Evolutionary conservation across 139 green algal species (phyloP).

Genomic region (Pseudopediastrum boryanum): DNA sequence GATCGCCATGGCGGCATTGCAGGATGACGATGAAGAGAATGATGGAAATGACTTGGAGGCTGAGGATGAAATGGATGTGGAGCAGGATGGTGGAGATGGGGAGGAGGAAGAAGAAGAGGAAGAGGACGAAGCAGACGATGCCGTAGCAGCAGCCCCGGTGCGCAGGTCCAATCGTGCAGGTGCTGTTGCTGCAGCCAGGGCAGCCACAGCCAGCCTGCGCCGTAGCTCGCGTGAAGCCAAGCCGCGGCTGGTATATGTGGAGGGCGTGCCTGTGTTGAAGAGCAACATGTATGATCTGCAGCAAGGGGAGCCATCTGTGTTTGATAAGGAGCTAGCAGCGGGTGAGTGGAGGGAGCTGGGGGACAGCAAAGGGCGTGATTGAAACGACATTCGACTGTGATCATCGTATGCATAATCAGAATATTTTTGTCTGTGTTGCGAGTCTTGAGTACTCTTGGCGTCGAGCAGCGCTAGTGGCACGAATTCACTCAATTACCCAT

Average conservation of each 20-base stretch:
- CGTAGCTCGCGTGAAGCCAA: conserved; percentile 43
- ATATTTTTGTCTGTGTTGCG: too few relatives aligned
- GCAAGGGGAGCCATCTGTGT: conserved; percentile 59
- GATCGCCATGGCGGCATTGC: not conserved
- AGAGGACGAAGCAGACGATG: not conserved
- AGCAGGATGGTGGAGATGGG: not conserved
- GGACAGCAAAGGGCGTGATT: too few relatives aligned
- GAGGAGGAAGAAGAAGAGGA: not conserved
- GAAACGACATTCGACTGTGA: too few relatives aligned
- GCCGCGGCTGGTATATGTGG: conserved; percentile 52
- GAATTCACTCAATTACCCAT: too few relatives aligned
- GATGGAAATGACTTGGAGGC: too few relatives aligned
- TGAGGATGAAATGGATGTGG: not conserved
- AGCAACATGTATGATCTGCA: conserved; percentile 72
- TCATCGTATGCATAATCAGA: too few relatives aligned
- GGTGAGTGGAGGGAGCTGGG: not conserved
- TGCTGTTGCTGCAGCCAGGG: not conserved
- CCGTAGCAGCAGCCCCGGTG: not conserved
- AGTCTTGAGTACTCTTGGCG: too few relatives aligned
- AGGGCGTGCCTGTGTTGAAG: conserved; percentile 63
- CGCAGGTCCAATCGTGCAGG: not conserved
- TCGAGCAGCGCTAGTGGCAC: too few relatives aligned
- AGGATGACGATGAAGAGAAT: not conserved
- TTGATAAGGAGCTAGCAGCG: conserved; percentile 47
- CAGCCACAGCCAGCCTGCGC: not conserved